Percentiles rank a stretch among this genome's conserved stretches.
Conservation (phyloP, 257 asterid genomes). For the Solanum pimpinellifolium region DNA sequence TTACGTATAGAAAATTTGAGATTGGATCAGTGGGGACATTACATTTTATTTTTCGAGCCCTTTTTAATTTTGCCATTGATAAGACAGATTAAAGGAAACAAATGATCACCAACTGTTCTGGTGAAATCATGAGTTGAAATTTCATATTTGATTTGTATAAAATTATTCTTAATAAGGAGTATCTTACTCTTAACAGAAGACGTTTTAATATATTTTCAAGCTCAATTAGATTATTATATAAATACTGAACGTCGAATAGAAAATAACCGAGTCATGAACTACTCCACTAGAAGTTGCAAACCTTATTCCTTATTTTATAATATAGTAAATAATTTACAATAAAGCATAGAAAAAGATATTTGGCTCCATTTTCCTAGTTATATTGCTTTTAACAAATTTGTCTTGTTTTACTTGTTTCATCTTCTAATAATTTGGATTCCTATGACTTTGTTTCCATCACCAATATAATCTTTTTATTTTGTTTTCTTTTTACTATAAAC, state of each 20-base stretch:
- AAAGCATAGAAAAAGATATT: neutral
- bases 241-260: fast-evolving
- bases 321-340: too few species aligned
- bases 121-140: neutral
- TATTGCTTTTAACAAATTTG: neutral
- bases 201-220: fast-evolving
- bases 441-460: neutral
- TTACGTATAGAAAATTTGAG: neutral
- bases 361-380: neutral
- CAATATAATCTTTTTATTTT: neutral
- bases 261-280: neutral
- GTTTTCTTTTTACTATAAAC: neutral
- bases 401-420: constrained; percentile 9
- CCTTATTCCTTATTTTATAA: neutral
- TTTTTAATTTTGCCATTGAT: neutral
- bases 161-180: neutral
- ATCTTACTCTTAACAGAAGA: fast-evolving
- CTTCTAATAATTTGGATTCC: constrained; percentile 1
- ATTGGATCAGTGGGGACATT: fast-evolving
- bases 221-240: fast-evolving
- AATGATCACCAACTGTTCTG: neutral
- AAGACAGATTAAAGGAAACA: neutral
- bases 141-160: neutral
- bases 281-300: neutral
- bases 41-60: neutral